phyloP scores from a whole-genome alignment of 169 alveolate species.

The Amoebophrya sp. region DNA sequence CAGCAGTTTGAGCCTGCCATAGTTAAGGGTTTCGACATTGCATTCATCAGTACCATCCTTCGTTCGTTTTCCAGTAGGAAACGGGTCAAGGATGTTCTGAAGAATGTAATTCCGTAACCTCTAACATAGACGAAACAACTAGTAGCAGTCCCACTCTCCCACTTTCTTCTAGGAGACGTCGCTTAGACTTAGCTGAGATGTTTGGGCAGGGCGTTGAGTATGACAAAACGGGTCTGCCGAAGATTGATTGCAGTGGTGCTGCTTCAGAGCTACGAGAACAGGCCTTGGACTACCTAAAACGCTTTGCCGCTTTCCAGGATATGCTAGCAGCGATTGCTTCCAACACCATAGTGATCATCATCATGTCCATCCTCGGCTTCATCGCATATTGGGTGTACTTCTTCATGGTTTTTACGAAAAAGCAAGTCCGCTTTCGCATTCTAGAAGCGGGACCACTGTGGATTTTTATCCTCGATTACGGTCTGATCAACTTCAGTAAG shows the following conservation, averaged over 20 bases:
- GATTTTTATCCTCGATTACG: conserved; percentile 18
- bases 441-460: conserved; percentile 25
- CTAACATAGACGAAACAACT: too few species aligned
- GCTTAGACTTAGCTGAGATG: too few species aligned
- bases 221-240: not conserved
- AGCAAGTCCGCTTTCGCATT: not conserved
- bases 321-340: not conserved
- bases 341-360: not conserved
- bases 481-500: conserved; percentile 6
- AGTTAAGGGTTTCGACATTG: too few species aligned
- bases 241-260: not conserved
- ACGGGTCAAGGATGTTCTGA: too few species aligned
- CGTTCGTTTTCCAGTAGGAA: too few species aligned
- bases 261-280: not conserved
- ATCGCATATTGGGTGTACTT: not conserved
- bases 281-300: not conserved
- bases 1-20: too few species aligned
- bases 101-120: too few species aligned
- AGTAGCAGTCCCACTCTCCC: too few species aligned
- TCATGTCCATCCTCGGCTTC: not conserved
- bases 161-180: too few species aligned
- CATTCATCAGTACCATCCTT: too few species aligned
- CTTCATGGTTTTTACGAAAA: not conserved
- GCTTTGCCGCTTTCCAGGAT: not conserved
- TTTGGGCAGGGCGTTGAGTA: too few species aligned